phyloP scores from a whole-genome alignment of 2,329 filamentous ascomycete species.

The Colletotrichum incanum region DNA sequence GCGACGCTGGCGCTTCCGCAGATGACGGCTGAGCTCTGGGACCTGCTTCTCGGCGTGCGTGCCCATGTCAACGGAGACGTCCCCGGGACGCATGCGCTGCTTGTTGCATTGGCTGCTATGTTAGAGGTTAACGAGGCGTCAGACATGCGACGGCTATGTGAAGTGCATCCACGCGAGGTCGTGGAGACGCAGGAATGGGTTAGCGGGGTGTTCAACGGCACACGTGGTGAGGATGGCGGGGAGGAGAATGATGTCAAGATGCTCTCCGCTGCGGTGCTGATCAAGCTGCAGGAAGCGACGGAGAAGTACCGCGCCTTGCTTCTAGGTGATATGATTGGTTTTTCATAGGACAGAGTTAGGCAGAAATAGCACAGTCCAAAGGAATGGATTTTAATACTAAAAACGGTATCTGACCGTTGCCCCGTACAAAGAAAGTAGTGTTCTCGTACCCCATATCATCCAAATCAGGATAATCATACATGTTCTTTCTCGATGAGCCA shows the following conservation, averaged over 20 bases:
- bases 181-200: slow-evolving; percentile 93
- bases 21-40: slow-evolving; percentile 88
- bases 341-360: slow-evolving; percentile 14
- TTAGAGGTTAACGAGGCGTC: slow-evolving; percentile 82
- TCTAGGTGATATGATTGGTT: slow-evolving; percentile 76
- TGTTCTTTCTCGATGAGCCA: neutral
- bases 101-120: slow-evolving; percentile 85
- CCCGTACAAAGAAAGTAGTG: neutral
- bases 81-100: slow-evolving; percentile 78
- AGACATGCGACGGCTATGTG: slow-evolving; percentile 77
- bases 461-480: slow-evolving; percentile 4
- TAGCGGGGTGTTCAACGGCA: slow-evolving; percentile 78
- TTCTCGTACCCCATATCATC: slow-evolving; percentile 5
- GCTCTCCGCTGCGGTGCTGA: slow-evolving; percentile 82
- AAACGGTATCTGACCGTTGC: neutral
- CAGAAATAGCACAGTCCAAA: neutral
- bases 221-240: slow-evolving; percentile 64
- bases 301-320: slow-evolving; percentile 85
- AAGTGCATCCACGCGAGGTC: slow-evolving; percentile 81
- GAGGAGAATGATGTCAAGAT: slow-evolving; percentile 88
- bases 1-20: slow-evolving; percentile 82
- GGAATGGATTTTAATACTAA: slow-evolving; percentile 17
- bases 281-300: slow-evolving; percentile 85
- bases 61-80: slow-evolving; percentile 74
- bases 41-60: slow-evolving; percentile 81